Evolutionary conservation across 352 stramenopile species (phyloP), one percentile per base, ranked within the genome.

Genomic region (Globisporangium abappressorium): DNA sequence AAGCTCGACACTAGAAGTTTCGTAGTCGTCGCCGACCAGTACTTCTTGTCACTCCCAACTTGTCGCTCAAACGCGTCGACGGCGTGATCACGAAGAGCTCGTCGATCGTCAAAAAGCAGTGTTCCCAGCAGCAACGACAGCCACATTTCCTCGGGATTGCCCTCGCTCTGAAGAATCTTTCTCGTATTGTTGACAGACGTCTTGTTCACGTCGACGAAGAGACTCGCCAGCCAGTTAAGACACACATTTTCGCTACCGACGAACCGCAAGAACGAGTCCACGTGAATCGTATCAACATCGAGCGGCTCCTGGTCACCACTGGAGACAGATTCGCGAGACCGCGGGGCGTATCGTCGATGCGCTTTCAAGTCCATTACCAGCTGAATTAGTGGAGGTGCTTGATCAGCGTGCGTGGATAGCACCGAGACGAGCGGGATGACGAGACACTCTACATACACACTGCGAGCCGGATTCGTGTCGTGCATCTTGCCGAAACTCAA

Each of bases 1-100:
- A 92, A 62, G 26, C 75, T 86, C 18, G 84, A 85, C 30, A 94
- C 81, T 0, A 94, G 36, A 14, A 84, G 62, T 66, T 84, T 90
- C 4, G 74, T 72, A 0, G 62, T 57, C 5, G 73, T 51, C 14
- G 71, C 54, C 20, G 70, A 68, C 78, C 78, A 84, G 28, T 75
- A 71, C 28, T 70, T 62, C 18, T 59, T 72, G 14, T 62, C 69
- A 0, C 68, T 51, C 7, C 59, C 54, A 22, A 77, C 64, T 66
- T 85, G 82, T 18, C 84, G 78, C 4, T 76, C 74, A 0, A 90
- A 65, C 26, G 73, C 84, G 6, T 66, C 62, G 2, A 71, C 59
- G 20, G 80, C 70, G 34, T 34, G 33, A 30, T 60, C 49, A 18
- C 71, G 72, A 41, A 85, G 47, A 36, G 54, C 63, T 41, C 46